These are phyloP conservation scores for Trypanosoma avium DNA, from an alignment of 208 protist species.

Conservation along the genomic window DNA sequence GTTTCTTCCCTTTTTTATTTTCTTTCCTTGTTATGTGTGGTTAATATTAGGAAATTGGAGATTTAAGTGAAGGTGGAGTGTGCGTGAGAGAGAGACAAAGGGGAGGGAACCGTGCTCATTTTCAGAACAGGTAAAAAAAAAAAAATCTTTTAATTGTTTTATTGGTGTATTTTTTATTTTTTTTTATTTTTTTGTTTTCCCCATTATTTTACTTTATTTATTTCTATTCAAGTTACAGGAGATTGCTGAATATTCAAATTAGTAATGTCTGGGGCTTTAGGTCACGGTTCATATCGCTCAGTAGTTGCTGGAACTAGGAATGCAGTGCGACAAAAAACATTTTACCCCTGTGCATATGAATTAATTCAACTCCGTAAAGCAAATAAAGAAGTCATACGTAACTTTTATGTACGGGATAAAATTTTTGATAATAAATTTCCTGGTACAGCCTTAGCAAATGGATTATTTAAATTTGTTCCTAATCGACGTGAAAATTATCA, in stretches of 20 bases:
- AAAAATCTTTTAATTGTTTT: no score
- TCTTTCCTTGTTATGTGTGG: not conserved
- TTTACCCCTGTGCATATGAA: constrained; percentile 74
- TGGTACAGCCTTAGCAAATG: constrained; percentile 68
- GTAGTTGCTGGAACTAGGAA: constrained; percentile 67
- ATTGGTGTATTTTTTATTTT: constrained; percentile 10
- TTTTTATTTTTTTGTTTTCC: constrained; percentile 11
- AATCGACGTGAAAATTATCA: constrained; percentile 76
- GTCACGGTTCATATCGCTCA: constrained; percentile 79
- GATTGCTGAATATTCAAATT: not conserved
- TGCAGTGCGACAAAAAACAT: constrained; percentile 43
- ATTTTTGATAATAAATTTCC: constrained; percentile 93
- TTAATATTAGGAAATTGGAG: no score
- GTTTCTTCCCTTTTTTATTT: no score
- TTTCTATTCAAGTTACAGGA: not conserved
- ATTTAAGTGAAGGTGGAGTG: no score
- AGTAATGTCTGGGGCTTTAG: constrained; percentile 82
- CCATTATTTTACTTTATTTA: not conserved
- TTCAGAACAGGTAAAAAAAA: no score
- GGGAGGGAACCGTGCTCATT: no score
- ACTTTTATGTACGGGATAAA: constrained; percentile 83
- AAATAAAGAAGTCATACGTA: constrained; percentile 64
- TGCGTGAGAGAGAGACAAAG: no score
- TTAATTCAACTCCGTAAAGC: constrained; percentile 78
- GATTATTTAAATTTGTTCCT: constrained; percentile 87